Percentiles rank a stretch among this genome's conserved stretches.
Conservation (phyloP, 73 alveolate species). For the Durusdinium trenchii region DNA sequence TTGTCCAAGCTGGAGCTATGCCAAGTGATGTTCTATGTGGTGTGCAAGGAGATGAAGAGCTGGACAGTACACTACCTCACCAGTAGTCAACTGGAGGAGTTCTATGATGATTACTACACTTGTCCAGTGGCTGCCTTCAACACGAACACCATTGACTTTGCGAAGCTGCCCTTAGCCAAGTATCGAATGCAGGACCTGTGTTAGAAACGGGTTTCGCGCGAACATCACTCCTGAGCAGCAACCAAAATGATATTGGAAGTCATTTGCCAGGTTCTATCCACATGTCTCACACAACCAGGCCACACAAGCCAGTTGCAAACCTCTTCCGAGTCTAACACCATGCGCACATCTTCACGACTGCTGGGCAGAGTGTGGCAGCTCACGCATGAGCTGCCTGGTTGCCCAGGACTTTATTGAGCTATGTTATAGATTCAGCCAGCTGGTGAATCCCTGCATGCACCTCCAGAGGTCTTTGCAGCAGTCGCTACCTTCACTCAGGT, state of each 20-base stretch:
- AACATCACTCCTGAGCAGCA: too few relatives aligned
- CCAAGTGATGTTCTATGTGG: constrained; percentile 89
- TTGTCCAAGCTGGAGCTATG: constrained; percentile 83
- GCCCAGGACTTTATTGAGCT: constrained; percentile 70
- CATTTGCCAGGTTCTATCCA: too few relatives aligned
- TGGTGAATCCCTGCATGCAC: constrained; percentile 93
- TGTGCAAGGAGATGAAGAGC: constrained; percentile 89
- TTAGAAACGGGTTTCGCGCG: too few relatives aligned
- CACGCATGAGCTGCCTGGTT: too few relatives aligned
- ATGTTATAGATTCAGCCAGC: constrained; percentile 74
- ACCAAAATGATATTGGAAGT: too few relatives aligned
- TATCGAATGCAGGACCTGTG: constrained; percentile 53
- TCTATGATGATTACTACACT: constrained; percentile 90
- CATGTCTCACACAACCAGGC: too few relatives aligned
- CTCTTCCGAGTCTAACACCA: too few relatives aligned
- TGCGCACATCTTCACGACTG: too few relatives aligned
- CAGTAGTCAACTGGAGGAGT: constrained; percentile 92
- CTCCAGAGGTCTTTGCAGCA: constrained; percentile 89
- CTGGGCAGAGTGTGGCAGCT: too few relatives aligned
- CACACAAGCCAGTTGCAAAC: too few relatives aligned
- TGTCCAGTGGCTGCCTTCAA: constrained; percentile 88
- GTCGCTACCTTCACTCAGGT: constrained; percentile 67
- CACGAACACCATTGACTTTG: constrained; percentile 61
- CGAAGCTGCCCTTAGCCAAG: constrained; percentile 91
- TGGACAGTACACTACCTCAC: constrained; percentile 89